These are phyloP conservation scores for Phlyctochytrium planicorne DNA, from an alignment of 192 early-diverging fungal genomes.

Conservation along the genomic window DNA sequence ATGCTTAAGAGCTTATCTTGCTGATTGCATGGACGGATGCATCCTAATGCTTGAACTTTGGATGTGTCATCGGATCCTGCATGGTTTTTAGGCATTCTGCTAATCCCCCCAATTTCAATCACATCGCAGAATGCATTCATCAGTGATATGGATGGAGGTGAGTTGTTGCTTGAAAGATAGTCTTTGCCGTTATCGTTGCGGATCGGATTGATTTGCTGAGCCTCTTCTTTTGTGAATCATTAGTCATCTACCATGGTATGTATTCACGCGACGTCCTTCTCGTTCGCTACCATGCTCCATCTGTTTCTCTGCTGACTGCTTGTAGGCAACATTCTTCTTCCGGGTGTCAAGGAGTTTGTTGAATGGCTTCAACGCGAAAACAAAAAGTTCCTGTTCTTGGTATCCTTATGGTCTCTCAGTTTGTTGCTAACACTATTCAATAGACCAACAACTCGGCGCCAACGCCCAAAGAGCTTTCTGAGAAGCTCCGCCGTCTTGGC, in stretches of 20 bases:
- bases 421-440: not conserved
- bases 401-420: not conserved
- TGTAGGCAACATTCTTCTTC: conserved; percentile 48
- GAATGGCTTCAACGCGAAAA: conserved; percentile 46
- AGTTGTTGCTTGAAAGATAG: conserved; percentile 47
- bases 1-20: too few species aligned
- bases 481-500: conserved; percentile 53
- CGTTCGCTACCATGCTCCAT: too few species aligned
- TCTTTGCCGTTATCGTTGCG: not conserved
- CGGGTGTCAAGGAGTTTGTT: conserved; percentile 61
- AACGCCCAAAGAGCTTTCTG: conserved; percentile 58
- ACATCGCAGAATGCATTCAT: conserved; percentile 53
- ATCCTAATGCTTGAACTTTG: too few species aligned
- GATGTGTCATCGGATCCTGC: too few species aligned
- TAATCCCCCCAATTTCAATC: not conserved
- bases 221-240: too few species aligned
- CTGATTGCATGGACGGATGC: too few species aligned
- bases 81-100: not conserved
- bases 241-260: too few species aligned
- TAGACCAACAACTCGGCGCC: conserved; percentile 64
- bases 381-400: conserved; percentile 61
- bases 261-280: too few species aligned
- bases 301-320: too few species aligned
- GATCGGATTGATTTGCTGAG: too few species aligned
- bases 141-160: conserved; percentile 65